These are phyloP conservation scores for Phlyctochytrium arcticum DNA, from an alignment of 192 early-diverging fungal genomes.

Conservation along the genomic window DNA sequence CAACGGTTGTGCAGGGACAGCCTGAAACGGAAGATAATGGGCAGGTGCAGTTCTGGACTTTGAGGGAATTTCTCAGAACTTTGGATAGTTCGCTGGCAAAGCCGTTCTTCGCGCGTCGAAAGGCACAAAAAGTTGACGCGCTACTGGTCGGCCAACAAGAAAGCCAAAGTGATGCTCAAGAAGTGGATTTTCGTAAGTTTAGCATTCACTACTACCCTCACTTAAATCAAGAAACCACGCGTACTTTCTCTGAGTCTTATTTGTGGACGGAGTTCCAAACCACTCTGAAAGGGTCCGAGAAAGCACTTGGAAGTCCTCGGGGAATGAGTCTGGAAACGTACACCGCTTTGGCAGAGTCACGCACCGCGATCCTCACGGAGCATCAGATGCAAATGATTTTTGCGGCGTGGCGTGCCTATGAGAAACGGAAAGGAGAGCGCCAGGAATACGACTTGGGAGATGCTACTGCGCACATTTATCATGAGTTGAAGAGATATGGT, in stretches of 20 bases:
- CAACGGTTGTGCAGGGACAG: too few species aligned
- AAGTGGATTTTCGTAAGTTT: not conserved
- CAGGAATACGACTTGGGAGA: not conserved
- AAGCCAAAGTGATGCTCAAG: not conserved
- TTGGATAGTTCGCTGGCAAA: too few species aligned
- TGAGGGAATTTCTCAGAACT: too few species aligned
- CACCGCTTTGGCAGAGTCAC: not conserved
- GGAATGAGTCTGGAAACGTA: not conserved
- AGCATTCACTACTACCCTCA: not conserved
- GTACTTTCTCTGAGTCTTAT: not conserved
- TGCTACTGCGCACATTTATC: not conserved
- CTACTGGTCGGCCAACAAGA: too few species aligned
- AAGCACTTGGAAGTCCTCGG: not conserved
- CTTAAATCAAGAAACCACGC: not conserved
- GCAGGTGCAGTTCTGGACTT: too few species aligned
- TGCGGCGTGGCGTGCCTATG: not conserved
- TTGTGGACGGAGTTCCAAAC: conserved; percentile 2
- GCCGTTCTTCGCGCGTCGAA: too few species aligned
- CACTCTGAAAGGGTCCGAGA: not conserved
- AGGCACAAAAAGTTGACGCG: too few species aligned
- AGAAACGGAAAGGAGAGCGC: not conserved
- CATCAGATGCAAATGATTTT: not conserved
- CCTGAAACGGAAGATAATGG: too few species aligned
- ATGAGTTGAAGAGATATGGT: not conserved
- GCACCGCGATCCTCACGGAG: not conserved